Evolutionary conservation across 129 eudicot genomes (phyloP).

Genomic region (Flaveria linearis): DNA sequence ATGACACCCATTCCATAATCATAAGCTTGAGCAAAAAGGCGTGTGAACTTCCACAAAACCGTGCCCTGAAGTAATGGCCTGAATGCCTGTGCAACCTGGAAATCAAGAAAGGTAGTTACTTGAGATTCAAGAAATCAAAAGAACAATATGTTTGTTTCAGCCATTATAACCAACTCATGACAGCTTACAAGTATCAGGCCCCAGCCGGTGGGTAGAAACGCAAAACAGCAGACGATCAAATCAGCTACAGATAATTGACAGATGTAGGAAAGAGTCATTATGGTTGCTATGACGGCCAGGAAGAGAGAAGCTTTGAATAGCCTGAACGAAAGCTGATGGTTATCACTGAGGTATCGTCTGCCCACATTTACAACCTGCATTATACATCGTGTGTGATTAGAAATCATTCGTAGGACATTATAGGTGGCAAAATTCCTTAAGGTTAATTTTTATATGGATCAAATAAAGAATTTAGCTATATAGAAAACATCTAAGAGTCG

Average conservation of each 20-base stretch:
- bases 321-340: conserved; percentile 75
- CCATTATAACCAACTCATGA: neutral
- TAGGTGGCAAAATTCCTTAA: neutral
- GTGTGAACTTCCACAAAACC: conserved; percentile 71
- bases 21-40: conserved; percentile 79
- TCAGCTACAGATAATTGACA: conserved; percentile 66
- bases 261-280: conserved; percentile 63
- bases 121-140: neutral
- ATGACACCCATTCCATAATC: conserved; percentile 84
- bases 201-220: conserved; percentile 98
- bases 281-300: conserved; percentile 66
- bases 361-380: conserved; percentile 71
- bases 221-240: conserved; percentile 74
- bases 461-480: neutral
- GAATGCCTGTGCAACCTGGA: conserved; percentile 78
- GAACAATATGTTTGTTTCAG: neutral
- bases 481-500: neutral
- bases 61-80: conserved; percentile 66
- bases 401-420: neutral
- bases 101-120: conserved; percentile 13
- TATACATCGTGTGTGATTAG: neutral
- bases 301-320: conserved; percentile 73
- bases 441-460: neutral
- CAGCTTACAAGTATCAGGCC: conserved; percentile 82
- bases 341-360: conserved; percentile 62